Conservation (phyloP, 202 grass and related monocot species). For the Schoenoplectus triqueter region DNA sequence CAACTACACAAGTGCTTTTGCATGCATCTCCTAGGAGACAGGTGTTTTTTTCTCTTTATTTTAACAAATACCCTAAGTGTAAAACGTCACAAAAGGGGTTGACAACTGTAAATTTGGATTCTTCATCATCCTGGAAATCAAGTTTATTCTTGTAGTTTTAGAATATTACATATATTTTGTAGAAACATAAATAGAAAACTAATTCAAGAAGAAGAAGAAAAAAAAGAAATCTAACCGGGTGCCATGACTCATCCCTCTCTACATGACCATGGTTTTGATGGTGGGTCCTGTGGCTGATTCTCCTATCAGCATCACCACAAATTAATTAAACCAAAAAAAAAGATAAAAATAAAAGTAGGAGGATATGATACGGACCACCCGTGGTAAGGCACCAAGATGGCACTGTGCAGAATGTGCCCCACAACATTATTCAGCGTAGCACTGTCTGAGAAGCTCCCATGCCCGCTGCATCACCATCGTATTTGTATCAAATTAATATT, state of each 20-base stretch:
- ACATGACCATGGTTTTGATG: constrained; percentile 91
- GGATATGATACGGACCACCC: constrained; percentile 56
- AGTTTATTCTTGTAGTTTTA: background rate
- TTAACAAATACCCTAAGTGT: background rate
- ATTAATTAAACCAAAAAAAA: background rate
- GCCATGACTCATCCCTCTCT: constrained; percentile 91
- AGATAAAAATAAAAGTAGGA: background rate
- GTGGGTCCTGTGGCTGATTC: constrained; percentile 89
- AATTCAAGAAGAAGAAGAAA: background rate
- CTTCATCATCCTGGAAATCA: background rate
- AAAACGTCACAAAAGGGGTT: background rate
- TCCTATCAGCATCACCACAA: constrained; percentile 45
- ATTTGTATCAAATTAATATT: too few species aligned
- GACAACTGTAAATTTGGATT: background rate
- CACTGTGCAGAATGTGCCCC: constrained; percentile 68
- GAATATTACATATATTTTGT: background rate
- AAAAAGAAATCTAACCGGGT: constrained; percentile 57
- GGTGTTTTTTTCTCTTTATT: background rate
- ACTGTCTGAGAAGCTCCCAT: constrained; percentile 88
- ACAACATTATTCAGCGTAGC: constrained; percentile 61
- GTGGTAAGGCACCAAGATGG: constrained; percentile 85
- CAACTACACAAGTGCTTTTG: too few species aligned
- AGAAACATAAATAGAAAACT: constrained; percentile 12
- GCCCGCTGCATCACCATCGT: constrained; percentile 53
- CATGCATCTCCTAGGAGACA: too few species aligned